Conservation (phyloP, 208 protist species). For the Wallacemonas sp. region DNA sequence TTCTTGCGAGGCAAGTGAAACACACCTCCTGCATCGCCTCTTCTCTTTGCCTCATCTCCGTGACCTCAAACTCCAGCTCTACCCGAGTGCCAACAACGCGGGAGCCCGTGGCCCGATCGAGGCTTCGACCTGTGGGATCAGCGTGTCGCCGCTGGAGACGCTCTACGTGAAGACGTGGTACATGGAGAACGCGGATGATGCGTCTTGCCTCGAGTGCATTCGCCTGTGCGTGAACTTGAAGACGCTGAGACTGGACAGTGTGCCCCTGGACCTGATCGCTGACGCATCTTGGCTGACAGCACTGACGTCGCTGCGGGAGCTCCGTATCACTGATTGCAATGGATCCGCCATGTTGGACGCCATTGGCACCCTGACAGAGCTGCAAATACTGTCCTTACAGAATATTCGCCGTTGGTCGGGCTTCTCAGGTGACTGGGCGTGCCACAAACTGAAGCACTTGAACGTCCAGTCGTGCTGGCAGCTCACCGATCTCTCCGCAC, state of each 20-base stretch:
- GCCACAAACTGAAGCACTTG: background rate
- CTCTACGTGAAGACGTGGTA: background rate
- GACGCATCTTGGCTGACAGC: background rate
- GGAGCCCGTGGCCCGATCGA: too few species aligned
- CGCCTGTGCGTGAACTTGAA: background rate
- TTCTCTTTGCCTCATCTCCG: constrained; percentile 1
- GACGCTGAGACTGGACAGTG: background rate
- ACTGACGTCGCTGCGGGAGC: background rate
- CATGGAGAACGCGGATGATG: background rate
- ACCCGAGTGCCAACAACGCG: background rate
- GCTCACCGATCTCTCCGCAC: background rate
- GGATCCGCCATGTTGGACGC: background rate
- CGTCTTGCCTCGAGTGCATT: background rate
- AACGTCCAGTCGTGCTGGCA: background rate
- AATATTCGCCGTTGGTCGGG: background rate
- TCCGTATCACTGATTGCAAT: background rate
- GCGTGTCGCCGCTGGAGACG: background rate
- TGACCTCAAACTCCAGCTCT: background rate
- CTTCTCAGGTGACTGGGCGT: background rate
- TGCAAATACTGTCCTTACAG: background rate
- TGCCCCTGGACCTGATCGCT: background rate
- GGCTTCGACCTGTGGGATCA: background rate
- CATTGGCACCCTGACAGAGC: background rate
- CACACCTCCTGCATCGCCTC: background rate
- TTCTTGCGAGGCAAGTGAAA: background rate